These are phyloP conservation scores for Saturnispora silvae DNA, from an alignment of 805 yeast genomes.

Conservation along the genomic window DNA sequence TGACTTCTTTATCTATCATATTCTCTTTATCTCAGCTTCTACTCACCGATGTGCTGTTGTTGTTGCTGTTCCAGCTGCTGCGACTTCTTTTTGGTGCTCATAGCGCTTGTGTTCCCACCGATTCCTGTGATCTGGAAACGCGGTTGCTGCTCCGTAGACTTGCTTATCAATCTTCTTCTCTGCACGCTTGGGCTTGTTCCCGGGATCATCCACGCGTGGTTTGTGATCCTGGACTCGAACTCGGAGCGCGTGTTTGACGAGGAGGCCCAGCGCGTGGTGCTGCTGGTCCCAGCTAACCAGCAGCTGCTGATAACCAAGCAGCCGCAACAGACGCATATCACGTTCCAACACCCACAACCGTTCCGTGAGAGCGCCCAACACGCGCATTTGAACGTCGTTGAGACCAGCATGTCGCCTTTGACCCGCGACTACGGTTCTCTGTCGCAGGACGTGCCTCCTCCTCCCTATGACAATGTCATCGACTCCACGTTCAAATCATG, in stretches of 20 bases:
- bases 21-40: not conserved
- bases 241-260: constrained; percentile 27
- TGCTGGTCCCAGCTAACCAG: constrained; percentile 16
- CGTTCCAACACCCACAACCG: constrained; percentile 26
- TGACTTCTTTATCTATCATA: not conserved
- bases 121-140: constrained; percentile 65
- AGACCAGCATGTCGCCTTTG: constrained; percentile 19
- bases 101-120: constrained; percentile 71
- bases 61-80: constrained; percentile 28
- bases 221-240: constrained; percentile 42
- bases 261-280: constrained; percentile 21
- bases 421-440: constrained; percentile 5
- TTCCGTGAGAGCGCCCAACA: constrained; percentile 14
- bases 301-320: constrained; percentile 16
- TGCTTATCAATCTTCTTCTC: constrained; percentile 52
- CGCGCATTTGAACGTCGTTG: constrained; percentile 1
- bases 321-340: constrained; percentile 18
- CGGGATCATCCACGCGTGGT: constrained; percentile 59
- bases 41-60: constrained; percentile 20
- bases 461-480: constrained; percentile 29
- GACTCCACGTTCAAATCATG: constrained; percentile 15
- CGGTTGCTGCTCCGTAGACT: constrained; percentile 64
- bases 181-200: constrained; percentile 59
- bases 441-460: constrained; percentile 22
- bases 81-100: constrained; percentile 57